Percentiles rank a stretch among this genome's conserved stretches.
Evolutionary conservation across 805 yeast species (phyloP).

Genomic region (Saccharomyces jurei): DNA sequence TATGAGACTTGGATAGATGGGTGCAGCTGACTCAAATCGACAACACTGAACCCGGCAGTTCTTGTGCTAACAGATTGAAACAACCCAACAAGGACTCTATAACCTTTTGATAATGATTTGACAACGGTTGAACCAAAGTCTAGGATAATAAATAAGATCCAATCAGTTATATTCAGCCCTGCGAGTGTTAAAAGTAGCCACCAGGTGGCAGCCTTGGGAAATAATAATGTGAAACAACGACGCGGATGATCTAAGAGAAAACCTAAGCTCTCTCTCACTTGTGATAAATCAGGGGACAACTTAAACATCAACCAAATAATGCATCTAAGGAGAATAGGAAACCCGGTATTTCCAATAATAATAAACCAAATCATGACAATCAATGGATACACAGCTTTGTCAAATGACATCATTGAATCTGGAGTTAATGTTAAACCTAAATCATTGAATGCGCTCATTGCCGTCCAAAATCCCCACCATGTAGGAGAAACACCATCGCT

Average conservation of each 20-base stretch:
- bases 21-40: conserved; percentile 61
- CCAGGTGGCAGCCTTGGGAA: conserved; percentile 92
- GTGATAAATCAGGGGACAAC: conserved; percentile 55
- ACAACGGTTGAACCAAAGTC: conserved; percentile 55
- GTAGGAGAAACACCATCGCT: conserved; percentile 59
- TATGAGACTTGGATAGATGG: conserved; percentile 92
- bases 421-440: conserved; percentile 78
- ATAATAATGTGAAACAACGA: conserved; percentile 86
- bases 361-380: conserved; percentile 61
- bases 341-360: conserved; percentile 90
- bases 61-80: conserved; percentile 89
- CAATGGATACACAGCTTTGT: conserved; percentile 54
- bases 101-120: conserved; percentile 52
- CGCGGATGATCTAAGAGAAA: conserved; percentile 92
- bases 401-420: conserved; percentile 66
- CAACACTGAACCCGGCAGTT: conserved; percentile 83
- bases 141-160: conserved; percentile 69
- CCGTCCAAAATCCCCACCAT: conserved; percentile 92
- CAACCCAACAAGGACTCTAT: conserved; percentile 69
- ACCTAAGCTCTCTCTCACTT: conserved; percentile 65
- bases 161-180: conserved; percentile 65
- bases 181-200: conserved; percentile 77
- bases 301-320: conserved; percentile 74
- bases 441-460: conserved; percentile 75
- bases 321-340: conserved; percentile 75